Evolutionary conservation across 1,284 basidiomycete genomes (phyloP), one percentile per base, ranked within the genome.

Genomic region (Meripilus lineatus): DNA sequence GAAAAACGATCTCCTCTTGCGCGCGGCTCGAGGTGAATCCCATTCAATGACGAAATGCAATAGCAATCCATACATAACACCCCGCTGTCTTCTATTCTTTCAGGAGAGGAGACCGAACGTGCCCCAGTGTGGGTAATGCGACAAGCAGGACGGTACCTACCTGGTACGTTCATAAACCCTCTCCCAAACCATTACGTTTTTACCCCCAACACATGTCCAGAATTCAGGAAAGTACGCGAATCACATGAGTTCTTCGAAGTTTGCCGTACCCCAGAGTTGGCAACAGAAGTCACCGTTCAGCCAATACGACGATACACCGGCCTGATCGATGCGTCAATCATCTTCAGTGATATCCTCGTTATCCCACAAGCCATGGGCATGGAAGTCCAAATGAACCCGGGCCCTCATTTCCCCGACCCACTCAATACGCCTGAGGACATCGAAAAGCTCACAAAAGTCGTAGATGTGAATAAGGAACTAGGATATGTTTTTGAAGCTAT

Each of bases 51-150:
- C 40, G 10, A 41, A 33, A 32, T 13, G 37, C 21, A 18, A 21
- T 11, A 5, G 25, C 15, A 17, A 14, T 24, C 14, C 21, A 34
- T 48, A 45, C 15, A 45, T 26, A 44, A n/a, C 28, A 10, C n/a
- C 28, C 28, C 28, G 8, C 8, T 10, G 8, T 21, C 28, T 43
- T 26, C 25, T 38, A 32, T 23, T 26, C 34, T 36, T 49, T 30
- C 50, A 86, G 91, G 93, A 11, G 84, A 95, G 67, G 73, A 80
- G 63, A 94, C 93, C 0, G 88, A 91, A 58, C 81, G 91, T 46
- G 92, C 95, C 2, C 95, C 95, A 11, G 93, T 96, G 49, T 99
- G 95, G 95, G 89, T 98, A 49, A 99, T 99, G 95, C 81, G 96
- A 25, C 95, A 99, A 64, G 96, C 96, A 17, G 94, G 95, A 36